Evolutionary conservation across 1,139 yeast genomes (phyloP).

Genomic region (Taiozyma sp.): DNA sequence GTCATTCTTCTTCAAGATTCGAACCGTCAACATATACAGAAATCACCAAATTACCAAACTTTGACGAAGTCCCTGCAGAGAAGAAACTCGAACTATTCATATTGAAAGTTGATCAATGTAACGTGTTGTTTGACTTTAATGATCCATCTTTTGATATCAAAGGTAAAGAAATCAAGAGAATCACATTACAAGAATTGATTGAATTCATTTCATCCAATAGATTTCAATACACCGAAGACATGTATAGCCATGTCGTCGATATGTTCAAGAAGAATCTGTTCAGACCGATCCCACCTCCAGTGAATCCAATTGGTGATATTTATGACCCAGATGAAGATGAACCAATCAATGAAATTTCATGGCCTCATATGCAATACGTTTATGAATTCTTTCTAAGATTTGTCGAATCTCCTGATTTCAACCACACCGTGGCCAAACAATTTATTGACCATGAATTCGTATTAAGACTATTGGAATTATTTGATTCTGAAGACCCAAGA

Average conservation of each 20-base stretch:
- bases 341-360: constrained; percentile 91
- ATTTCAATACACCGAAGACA: constrained; percentile 82
- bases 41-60: constrained; percentile 76
- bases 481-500: constrained; percentile 94
- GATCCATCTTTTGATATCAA: constrained; percentile 90
- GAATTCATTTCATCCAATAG: constrained; percentile 81
- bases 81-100: constrained; percentile 79
- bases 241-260: constrained; percentile 80
- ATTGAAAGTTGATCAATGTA: constrained; percentile 91
- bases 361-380: constrained; percentile 99
- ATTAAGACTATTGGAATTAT: constrained; percentile 71
- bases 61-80: constrained; percentile 86
- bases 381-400: constrained; percentile 91
- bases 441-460: constrained; percentile 91
- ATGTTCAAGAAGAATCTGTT: constrained; percentile 89
- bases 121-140: constrained; percentile 85
- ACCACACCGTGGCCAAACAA: constrained; percentile 88
- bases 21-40: constrained; percentile 76
- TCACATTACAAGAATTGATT: constrained; percentile 81
- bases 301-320: constrained; percentile 92
- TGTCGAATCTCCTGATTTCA: constrained; percentile 92
- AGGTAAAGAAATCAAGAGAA: constrained; percentile 88
- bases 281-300: constrained; percentile 97
- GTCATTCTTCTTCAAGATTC: constrained; percentile 91
- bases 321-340: constrained; percentile 99